A percentile compares a stretch with the other conserved stretches of the same genome.
These are phyloP conservation scores for Penicillium sp. DNA, from an alignment of 2,329 filamentous ascomycete species.

Conservation along the genomic window DNA sequence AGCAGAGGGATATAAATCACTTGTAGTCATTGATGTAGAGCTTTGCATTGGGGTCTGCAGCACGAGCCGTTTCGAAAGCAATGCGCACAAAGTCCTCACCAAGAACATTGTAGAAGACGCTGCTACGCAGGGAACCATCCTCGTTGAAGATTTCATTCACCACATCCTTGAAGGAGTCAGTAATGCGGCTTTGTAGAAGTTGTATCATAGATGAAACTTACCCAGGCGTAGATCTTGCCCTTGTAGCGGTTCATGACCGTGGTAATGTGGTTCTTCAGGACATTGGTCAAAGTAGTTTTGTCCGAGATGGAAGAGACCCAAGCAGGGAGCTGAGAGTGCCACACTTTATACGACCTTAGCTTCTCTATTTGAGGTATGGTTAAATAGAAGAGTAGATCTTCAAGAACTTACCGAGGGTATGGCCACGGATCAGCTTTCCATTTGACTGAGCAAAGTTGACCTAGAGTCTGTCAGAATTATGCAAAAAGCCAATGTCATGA, in stretches of 20 bases:
- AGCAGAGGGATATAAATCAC: slow-evolving; percentile 18
- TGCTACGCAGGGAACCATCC: slow-evolving; percentile 57
- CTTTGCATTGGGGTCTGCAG: slow-evolving; percentile 64
- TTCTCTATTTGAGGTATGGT: too few species aligned
- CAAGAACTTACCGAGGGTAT: slow-evolving; percentile 52
- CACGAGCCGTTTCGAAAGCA: slow-evolving; percentile 66
- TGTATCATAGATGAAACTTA: slow-evolving; percentile 1
- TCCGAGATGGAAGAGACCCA: slow-evolving; percentile 40
- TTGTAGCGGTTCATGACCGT: slow-evolving; percentile 36
- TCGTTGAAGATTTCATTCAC: slow-evolving; percentile 45
- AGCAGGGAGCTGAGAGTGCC: slow-evolving; percentile 41
- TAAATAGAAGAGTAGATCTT: slow-evolving; percentile 20
- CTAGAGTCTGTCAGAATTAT: slow-evolving; percentile 49
- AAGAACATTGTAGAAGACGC: slow-evolving; percentile 65
- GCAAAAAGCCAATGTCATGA: too few species aligned
- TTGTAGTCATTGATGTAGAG: slow-evolving; percentile 73
- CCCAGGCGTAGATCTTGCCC: slow-evolving; percentile 39
- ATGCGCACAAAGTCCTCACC: slow-evolving; percentile 69
- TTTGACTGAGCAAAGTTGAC: slow-evolving; percentile 40
- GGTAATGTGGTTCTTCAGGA: slow-evolving; percentile 49
- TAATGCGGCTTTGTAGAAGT: neutral
- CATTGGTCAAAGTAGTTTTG: slow-evolving; percentile 49
- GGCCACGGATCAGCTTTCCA: slow-evolving; percentile 57
- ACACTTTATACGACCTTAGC: slow-evolving; percentile 12
- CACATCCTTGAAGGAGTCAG: slow-evolving; percentile 23